phyloP scores from a whole-genome alignment of 768 basidiomycete species.

The Hypholoma fasciculare region DNA sequence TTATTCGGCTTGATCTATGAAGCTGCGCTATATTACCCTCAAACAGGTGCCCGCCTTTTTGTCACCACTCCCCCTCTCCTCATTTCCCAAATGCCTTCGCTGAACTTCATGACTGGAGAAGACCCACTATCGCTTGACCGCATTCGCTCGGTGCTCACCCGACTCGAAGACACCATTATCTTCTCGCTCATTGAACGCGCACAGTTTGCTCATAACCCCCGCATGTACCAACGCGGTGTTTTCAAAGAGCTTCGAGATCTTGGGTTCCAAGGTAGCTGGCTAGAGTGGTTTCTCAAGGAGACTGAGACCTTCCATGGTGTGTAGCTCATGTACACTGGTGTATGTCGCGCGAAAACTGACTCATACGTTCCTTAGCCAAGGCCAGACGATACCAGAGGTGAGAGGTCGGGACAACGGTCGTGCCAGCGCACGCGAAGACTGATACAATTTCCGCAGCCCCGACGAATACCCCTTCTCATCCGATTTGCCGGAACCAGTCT shows the following conservation, averaged over 20 bases:
- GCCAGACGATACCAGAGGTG: conserved; percentile 94
- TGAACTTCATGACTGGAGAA: conserved; percentile 73
- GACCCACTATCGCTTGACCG: conserved; percentile 87
- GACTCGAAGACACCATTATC: conserved; percentile 98
- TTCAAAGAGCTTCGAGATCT: conserved; percentile 76
- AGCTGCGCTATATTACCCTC: conserved; percentile 1
- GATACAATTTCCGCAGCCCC: conserved; percentile 53
- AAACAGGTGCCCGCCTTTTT: conserved; percentile 2
- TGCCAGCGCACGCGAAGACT: background rate
- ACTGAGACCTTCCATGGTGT: conserved; percentile 93
- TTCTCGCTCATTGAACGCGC: conserved; percentile 97
- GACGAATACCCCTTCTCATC: conserved; percentile 96
- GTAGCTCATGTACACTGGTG: conserved; percentile 21
- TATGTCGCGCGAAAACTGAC: conserved; percentile 8
- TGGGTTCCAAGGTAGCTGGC: conserved; percentile 86
- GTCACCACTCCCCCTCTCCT: background rate
- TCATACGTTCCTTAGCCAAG: conserved; percentile 59
- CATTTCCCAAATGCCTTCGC: conserved; percentile 45
- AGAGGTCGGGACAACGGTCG: conserved; percentile 7
- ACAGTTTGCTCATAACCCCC: conserved; percentile 92
- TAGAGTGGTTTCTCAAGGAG: conserved; percentile 97
- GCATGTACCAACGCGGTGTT: conserved; percentile 79
- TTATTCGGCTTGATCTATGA: conserved; percentile 19
- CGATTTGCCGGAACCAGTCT: conserved; percentile 79
- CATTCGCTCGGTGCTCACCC: conserved; percentile 82